These are phyloP conservation scores for Termitomyces bulborhizus DNA, from an alignment of 768 basidiomycete species.

Conservation along the genomic window DNA sequence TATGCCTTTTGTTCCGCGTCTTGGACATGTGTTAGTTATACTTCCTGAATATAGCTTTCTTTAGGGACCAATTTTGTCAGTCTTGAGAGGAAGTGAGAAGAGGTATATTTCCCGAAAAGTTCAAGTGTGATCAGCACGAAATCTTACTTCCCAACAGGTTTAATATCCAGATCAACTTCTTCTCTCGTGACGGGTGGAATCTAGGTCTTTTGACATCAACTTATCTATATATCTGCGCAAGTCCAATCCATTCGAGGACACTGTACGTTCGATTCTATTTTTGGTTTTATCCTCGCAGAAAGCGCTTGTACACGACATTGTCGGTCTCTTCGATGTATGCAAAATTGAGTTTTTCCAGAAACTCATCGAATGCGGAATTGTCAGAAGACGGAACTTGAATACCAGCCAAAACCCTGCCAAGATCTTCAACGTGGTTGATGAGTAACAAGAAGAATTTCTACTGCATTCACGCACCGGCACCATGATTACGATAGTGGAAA, in stretches of 20 bases:
- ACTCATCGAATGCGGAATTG: slow-evolving; percentile 60
- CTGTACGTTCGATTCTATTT: not conserved
- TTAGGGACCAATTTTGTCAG: too few relatives aligned
- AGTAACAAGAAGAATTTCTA: not conserved
- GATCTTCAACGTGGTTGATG: slow-evolving; percentile 42
- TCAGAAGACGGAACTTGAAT: slow-evolving; percentile 83
- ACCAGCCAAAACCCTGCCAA: slow-evolving; percentile 90
- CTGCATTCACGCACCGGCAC: slow-evolving; percentile 64
- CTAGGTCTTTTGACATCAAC: too few relatives aligned
- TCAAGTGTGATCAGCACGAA: too few relatives aligned
- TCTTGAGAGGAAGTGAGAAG: too few relatives aligned
- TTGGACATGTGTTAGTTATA: too few relatives aligned
- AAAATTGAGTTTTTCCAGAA: slow-evolving; percentile 77
- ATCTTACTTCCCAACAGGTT: too few relatives aligned
- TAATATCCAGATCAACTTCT: too few relatives aligned
- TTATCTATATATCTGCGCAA: too few relatives aligned
- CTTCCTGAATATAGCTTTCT: too few relatives aligned
- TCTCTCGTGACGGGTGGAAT: too few relatives aligned
- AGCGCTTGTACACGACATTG: slow-evolving; percentile 78
- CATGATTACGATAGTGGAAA: slow-evolving; percentile 98
- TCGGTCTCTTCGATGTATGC: slow-evolving; percentile 90
- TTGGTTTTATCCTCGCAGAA: slow-evolving; percentile 36
- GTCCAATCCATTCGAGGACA: not conserved
- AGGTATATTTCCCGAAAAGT: too few relatives aligned
- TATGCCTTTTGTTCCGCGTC: too few relatives aligned